Evolutionary conservation across 2,329 filamentous ascomycete species (phyloP).

Genomic region (Rosellinia necatrix): DNA sequence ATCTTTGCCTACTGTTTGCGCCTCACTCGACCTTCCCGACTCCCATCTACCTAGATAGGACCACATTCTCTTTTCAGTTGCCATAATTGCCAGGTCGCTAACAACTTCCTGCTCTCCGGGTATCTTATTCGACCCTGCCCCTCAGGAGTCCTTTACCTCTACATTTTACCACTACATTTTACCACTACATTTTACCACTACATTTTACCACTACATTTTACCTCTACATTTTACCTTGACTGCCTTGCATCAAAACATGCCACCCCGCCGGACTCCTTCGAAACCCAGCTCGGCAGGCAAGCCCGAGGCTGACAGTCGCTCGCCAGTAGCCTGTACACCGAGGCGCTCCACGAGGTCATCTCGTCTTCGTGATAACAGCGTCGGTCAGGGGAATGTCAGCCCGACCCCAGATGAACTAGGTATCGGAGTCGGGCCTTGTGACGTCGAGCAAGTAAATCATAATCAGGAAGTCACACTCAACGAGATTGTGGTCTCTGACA

Average conservation of each 20-base stretch:
- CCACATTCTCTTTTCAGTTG: too few species aligned
- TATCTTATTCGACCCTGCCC: too few species aligned
- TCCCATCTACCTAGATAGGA: too few species aligned
- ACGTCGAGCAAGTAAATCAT: neutral
- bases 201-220: too few species aligned
- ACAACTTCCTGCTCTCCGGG: too few species aligned
- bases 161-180: too few species aligned
- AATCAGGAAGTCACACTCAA: slow-evolving; percentile 3
- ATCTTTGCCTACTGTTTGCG: too few species aligned
- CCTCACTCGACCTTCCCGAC: neutral
- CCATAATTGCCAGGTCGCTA: too few species aligned
- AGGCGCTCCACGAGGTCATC: neutral
- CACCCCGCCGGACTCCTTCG: slow-evolving; percentile 18
- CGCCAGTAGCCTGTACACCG: slow-evolving; percentile 1
- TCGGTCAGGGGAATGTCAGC: neutral
- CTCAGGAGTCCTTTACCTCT: too few species aligned
- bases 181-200: too few species aligned
- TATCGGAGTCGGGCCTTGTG: neutral
- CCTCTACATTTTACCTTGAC: too few species aligned
- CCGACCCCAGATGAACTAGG: slow-evolving; percentile 22
- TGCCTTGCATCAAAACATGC: slow-evolving; percentile 24
- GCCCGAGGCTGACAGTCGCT: neutral
- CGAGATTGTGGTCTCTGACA: slow-evolving; percentile 7
- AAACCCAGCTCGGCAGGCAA: neutral
- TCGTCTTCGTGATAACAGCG: neutral